Percentiles rank a stretch among this genome's conserved stretches.
Conservation (phyloP, 371 early-diverging fungal species). For the Mortierella sp. region DNA sequence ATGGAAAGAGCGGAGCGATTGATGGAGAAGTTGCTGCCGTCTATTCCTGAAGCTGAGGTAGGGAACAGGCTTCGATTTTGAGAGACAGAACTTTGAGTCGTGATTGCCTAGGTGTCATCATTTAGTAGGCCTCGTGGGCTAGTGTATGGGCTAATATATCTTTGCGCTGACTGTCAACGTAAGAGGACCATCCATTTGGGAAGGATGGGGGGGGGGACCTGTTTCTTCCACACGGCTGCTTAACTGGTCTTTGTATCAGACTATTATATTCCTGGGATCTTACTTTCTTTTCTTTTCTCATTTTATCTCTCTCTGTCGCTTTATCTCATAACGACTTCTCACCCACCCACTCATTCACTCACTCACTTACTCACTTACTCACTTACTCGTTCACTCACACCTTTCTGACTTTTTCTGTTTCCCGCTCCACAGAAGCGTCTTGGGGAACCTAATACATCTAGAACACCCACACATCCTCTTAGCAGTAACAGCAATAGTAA, state of each 20-base stretch:
- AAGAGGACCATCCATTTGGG: neutral
- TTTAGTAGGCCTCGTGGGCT: no score
- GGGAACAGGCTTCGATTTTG: neutral
- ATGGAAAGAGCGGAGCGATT: slow-evolving; percentile 37
- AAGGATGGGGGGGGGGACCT: neutral
- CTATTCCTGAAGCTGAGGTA: slow-evolving; percentile 50
- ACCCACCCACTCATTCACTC: neutral
- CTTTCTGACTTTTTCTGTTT: neutral
- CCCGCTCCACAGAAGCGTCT: neutral
- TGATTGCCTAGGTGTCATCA: neutral
- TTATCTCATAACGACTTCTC: neutral
- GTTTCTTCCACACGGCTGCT: neutral
- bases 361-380: neutral
- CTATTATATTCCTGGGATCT: neutral
- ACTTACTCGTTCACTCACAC: neutral
- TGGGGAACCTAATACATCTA: neutral
- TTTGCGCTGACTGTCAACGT: no score
- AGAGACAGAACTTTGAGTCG: neutral
- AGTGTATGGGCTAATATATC: neutral
- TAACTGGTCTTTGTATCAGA: neutral
- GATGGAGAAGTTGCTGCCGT: slow-evolving; percentile 43
- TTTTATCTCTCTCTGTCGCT: neutral
- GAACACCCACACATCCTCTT: neutral
- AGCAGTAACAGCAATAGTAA: neutral
- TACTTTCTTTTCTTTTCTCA: neutral